Conservation (phyloP, 1,139 yeast genomes). For the Yamadazyma siamensis region DNA sequence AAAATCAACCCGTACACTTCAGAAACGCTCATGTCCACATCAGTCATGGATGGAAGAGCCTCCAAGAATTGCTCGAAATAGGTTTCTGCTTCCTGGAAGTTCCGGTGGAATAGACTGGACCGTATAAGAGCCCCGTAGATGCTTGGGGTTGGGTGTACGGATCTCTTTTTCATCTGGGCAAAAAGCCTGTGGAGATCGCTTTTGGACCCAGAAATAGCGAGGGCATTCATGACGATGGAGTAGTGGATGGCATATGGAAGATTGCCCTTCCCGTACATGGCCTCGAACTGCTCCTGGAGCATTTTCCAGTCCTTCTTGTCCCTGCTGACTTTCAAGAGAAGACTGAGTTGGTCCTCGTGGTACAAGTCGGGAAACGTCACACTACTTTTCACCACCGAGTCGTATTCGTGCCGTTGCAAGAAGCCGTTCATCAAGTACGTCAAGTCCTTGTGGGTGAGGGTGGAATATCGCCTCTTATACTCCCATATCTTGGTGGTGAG, state of each 20-base stretch:
- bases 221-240: conserved; percentile 59
- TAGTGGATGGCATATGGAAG: conserved; percentile 60
- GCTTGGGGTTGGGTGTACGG: conserved; percentile 45
- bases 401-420: conserved; percentile 18
- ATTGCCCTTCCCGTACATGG: conserved; percentile 53
- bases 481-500: conserved; percentile 25
- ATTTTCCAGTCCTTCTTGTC: conserved; percentile 53
- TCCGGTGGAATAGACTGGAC: conserved; percentile 42
- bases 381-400: conserved; percentile 25
- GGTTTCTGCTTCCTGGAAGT: conserved; percentile 37
- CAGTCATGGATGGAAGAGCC: conserved; percentile 2
- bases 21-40: conserved; percentile 5
- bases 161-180: conserved; percentile 43
- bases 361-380: conserved; percentile 22
- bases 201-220: conserved; percentile 55
- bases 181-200: conserved; percentile 53
- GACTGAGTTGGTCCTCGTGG: conserved; percentile 40
- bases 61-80: conserved; percentile 19
- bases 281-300: conserved; percentile 62
- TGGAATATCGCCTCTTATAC: conserved; percentile 4
- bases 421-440: conserved; percentile 30
- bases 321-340: conserved; percentile 49
- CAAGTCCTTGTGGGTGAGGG: conserved; percentile 22
- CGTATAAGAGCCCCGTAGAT: conserved; percentile 50
- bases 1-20: conserved; percentile 28